Evolutionary conservation across 495 filamentous ascomycete species (phyloP).

Genomic region (Pyrenopolyporus hunteri): DNA sequence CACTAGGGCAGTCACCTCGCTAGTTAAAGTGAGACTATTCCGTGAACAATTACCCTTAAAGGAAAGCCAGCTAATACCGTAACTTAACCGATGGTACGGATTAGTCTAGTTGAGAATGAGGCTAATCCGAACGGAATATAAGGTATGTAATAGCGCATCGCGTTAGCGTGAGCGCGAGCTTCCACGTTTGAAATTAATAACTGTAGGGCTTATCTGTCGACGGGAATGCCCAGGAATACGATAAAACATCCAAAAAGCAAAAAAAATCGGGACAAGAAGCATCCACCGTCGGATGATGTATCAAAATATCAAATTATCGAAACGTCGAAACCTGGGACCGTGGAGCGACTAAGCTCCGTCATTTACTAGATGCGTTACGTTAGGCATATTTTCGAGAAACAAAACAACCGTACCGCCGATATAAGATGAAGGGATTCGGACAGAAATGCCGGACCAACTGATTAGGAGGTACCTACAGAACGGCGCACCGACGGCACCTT

Average conservation of each 20-base stretch:
- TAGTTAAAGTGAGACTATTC: neutral
- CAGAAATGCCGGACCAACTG: slow-evolving; percentile 5
- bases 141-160: neutral
- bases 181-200: slow-evolving; percentile 1
- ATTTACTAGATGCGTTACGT: no score
- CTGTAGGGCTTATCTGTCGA: slow-evolving; percentile 20
- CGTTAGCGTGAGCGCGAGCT: neutral
- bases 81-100: neutral
- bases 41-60: neutral
- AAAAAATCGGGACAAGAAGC: neutral
- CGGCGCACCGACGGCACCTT: slow-evolving; percentile 9
- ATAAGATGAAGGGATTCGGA: slow-evolving; percentile 29
- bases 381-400: slow-evolving; percentile 11
- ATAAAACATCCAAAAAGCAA: neutral
- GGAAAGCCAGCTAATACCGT: neutral
- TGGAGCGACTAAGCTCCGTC: slow-evolving; percentile 20
- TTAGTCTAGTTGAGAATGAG: neutral
- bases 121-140: neutral
- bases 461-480: neutral
- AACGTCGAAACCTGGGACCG: slow-evolving; percentile 13
- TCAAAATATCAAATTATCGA: no score
- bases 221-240: neutral
- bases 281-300: slow-evolving; percentile 4
- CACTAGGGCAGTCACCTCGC: neutral
- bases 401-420: slow-evolving; percentile 19